Base-by-base conservation (phyloP, 2,329 filamentous ascomycete species). In the Sarocladiaceae sp. region DNA sequence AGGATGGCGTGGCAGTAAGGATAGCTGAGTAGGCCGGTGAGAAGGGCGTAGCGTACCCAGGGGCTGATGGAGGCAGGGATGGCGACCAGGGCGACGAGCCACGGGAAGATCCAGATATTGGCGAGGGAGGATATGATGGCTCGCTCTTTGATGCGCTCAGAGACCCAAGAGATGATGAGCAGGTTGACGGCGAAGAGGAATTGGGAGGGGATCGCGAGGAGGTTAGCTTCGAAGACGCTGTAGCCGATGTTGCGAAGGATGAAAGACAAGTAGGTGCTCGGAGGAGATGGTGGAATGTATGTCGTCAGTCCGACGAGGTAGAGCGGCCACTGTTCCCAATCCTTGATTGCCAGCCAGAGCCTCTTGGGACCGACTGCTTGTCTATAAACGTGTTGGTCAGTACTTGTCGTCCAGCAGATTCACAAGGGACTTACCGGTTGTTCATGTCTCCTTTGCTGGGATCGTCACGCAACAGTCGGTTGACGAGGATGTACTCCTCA, bases 401-500 rank as follows among this genome's bases (percentile, higher is more conserved):
- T 29, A 29, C 13, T 7, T 29, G 9, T 29, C 7, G 26, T 13
- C 26, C 7, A 29, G 7, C 9, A 29, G 7, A 29, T 13, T 29
- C 11, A 19, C 7, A 4, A 26, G 5, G 13, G 11, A 32, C 51
- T 15, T 57, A 58, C 13, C 77, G 65, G 52, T 80, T 81, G 57
- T 80, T 74, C 74, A 82, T 80, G 48, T 77, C 74, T 9, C 73
- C 74, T 54, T 79, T 79, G 46, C 67, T 72, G 1, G 78, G 78
- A 45, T 82, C 80, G 47, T 83, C 80, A 1, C 80, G 72, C 4
- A 72, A 63, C 9, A 78, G 64, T 1, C 78, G 66, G 51, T 82
- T 83, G 20, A 83, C 76, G 48, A 82, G 71, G 51, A 83, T 83
- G 43, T 66, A 65, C 52, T 83, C 77, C 47, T 82, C 80, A 2